Evolutionary conservation across 2,329 filamentous ascomycete species (phyloP).

Genomic region (Nigrospora osmanthi): DNA sequence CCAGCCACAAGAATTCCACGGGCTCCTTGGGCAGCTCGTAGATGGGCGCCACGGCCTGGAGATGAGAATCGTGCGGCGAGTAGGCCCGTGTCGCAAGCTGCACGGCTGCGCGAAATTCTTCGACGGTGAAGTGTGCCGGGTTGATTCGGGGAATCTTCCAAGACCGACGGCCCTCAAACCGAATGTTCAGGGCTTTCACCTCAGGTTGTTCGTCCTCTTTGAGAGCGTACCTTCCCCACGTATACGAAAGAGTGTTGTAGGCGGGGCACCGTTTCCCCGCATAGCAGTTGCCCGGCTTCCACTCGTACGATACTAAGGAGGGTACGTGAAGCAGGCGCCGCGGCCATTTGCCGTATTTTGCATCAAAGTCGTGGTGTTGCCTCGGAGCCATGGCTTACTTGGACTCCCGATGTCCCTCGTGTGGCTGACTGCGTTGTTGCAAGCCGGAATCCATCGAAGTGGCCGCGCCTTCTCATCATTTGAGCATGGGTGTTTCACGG

Average conservation of each 20-base stretch:
- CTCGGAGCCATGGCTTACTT: neutral
- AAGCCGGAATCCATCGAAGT: too few relatives aligned
- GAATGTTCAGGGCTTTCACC: neutral
- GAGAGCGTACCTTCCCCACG: neutral
- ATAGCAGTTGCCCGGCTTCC: neutral
- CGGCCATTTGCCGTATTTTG: neutral
- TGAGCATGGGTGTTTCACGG: too few relatives aligned
- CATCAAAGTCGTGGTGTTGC: neutral
- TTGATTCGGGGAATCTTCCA: slow-evolving; percentile 3
- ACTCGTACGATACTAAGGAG: neutral
- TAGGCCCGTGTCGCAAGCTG: neutral
- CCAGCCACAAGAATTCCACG: neutral
- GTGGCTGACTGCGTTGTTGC: too few relatives aligned
- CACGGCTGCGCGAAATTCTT: neutral
- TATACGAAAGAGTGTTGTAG: slow-evolving; percentile 1
- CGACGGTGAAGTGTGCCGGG: slow-evolving; percentile 1
- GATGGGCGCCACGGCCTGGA: neutral
- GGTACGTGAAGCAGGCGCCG: slow-evolving; percentile 1
- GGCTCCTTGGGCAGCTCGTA: neutral
- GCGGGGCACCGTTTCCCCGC: neutral
- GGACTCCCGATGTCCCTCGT: too few relatives aligned
- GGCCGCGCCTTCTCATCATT: too few relatives aligned
- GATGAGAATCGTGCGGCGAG: neutral
- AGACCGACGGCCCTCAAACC: neutral
- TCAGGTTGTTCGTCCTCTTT: neutral